These are phyloP conservation scores for Cyclaneusma minus DNA, from an alignment of 2,329 filamentous ascomycete species.

Conservation along the genomic window DNA sequence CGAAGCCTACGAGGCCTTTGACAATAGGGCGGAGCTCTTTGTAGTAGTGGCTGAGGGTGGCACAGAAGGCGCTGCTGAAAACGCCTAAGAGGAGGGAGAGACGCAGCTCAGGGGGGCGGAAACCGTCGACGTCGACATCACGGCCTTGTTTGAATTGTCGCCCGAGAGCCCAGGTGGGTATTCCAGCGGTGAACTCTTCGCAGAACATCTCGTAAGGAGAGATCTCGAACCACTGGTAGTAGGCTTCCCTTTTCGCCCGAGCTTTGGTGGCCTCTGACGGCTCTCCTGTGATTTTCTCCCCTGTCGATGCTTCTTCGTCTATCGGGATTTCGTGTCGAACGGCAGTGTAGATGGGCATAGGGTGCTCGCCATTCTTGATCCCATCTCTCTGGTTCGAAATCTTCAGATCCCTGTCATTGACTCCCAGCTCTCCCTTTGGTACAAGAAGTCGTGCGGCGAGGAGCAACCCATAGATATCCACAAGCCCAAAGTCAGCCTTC, in stretches of 20 bases:
- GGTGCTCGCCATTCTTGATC: conserved; percentile 62
- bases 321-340: conserved; percentile 89
- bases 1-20: conserved; percentile 57
- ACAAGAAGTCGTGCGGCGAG: conserved; percentile 75
- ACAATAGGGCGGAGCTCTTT: conserved; percentile 79
- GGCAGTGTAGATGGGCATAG: conserved; percentile 87
- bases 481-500: conserved; percentile 69
- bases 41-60: conserved; percentile 91
- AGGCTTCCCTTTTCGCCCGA: conserved; percentile 49
- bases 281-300: conserved; percentile 18
- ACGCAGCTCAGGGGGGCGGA: conserved; percentile 67
- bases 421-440: conserved; percentile 65
- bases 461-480: conserved; percentile 83
- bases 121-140: conserved; percentile 50
- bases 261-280: conserved; percentile 34
- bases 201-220: conserved; percentile 93
- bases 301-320: conserved; percentile 26
- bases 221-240: conserved; percentile 98
- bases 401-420: conserved; percentile 71
- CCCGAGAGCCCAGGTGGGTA: conserved; percentile 88
- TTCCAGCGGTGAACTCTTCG: conserved; percentile 80
- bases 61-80: conserved; percentile 95
- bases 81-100: conserved; percentile 78
- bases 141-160: conserved; percentile 62
- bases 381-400: conserved; percentile 73